These are phyloP conservation scores for Opeltia flavorubescens DNA, from an alignment of 495 filamentous ascomycete genomes.

Conservation along the genomic window DNA sequence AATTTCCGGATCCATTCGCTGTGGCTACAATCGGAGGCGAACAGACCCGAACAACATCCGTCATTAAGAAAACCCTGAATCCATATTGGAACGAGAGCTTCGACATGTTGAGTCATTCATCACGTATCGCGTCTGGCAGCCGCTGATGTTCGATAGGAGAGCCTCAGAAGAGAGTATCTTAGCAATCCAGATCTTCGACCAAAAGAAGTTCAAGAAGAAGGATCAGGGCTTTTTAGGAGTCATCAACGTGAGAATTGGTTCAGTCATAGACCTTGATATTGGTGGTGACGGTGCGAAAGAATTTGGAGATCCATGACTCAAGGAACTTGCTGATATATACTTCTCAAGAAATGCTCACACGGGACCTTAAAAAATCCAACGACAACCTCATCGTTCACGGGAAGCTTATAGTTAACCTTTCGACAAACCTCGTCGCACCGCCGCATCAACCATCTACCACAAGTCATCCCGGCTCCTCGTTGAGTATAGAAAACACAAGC, in stretches of 20 bases:
- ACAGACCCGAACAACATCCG: slow-evolving; percentile 87
- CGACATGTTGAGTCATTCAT: slow-evolving; percentile 59
- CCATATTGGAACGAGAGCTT: slow-evolving; percentile 99
- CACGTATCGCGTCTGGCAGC: neutral
- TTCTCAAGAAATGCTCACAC: slow-evolving; percentile 79
- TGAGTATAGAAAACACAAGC: slow-evolving; percentile 11
- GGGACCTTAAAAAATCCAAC: slow-evolving; percentile 94
- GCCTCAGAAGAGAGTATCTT: slow-evolving; percentile 91
- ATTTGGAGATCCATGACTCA: slow-evolving; percentile 1
- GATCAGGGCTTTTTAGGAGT: slow-evolving; percentile 97
- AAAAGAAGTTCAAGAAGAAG: slow-evolving; percentile 99
- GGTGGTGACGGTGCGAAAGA: slow-evolving; percentile 80
- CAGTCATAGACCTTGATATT: slow-evolving; percentile 76
- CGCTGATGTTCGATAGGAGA: slow-evolving; percentile 35
- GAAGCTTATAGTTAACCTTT: slow-evolving; percentile 90
- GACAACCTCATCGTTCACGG: slow-evolving; percentile 97
- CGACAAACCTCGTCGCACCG: slow-evolving; percentile 62
- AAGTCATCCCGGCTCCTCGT: slow-evolving; percentile 17
- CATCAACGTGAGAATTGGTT: slow-evolving; percentile 89
- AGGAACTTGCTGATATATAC: slow-evolving; percentile 4
- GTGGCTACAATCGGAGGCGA: slow-evolving; percentile 93
- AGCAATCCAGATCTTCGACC: slow-evolving; percentile 95
- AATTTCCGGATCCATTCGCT: slow-evolving; percentile 94
- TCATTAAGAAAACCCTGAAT: slow-evolving; percentile 93
- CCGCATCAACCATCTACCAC: slow-evolving; percentile 28